Percentiles rank a stretch among this genome's conserved stretches.
Evolutionary conservation across 1,284 basidiomycete genomes (phyloP).

Genomic region (Heliocybe sulcata): DNA sequence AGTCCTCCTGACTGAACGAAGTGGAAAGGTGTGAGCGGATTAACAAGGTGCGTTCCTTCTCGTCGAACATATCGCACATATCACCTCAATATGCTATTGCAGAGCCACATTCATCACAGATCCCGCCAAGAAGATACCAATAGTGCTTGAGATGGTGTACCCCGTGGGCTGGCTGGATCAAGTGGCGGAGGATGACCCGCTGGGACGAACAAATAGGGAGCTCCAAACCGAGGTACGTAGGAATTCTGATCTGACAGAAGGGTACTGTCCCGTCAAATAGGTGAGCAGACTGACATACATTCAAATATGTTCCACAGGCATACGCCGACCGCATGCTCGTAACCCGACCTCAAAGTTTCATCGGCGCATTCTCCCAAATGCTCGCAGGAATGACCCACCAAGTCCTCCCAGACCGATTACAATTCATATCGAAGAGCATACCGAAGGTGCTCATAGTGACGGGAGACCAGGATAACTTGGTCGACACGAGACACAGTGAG

Average conservation of each 20-base stretch:
- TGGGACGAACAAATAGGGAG: conserved; percentile 56
- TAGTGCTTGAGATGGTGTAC: conserved; percentile 55
- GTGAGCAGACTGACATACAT: neutral
- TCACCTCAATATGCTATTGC: conserved; percentile 3
- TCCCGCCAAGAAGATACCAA: conserved; percentile 40
- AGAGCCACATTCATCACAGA: conserved; percentile 43
- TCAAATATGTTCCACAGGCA: conserved; percentile 22
- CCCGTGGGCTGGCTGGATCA: conserved; percentile 52
- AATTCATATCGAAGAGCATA: conserved; percentile 46
- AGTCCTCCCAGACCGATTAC: conserved; percentile 49
- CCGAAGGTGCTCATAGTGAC: conserved; percentile 63
- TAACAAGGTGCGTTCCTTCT: neutral
- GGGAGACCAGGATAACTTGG: conserved; percentile 69
- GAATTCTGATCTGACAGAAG: neutral
- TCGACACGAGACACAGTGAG: conserved; percentile 49
- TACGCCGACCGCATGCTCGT: conserved; percentile 47
- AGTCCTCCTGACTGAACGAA: neutral
- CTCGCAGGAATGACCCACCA: conserved; percentile 65
- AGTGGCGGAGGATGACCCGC: conserved; percentile 37
- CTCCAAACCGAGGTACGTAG: conserved; percentile 42
- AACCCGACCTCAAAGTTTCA: conserved; percentile 51
- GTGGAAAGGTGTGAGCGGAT: neutral
- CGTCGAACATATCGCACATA: neutral
- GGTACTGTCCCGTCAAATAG: neutral
- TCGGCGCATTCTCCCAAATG: conserved; percentile 73